Evolutionary conservation across 306 rosid species (phyloP), one percentile per base, ranked within the genome.

Genomic region (Acacia melanoxylon): DNA sequence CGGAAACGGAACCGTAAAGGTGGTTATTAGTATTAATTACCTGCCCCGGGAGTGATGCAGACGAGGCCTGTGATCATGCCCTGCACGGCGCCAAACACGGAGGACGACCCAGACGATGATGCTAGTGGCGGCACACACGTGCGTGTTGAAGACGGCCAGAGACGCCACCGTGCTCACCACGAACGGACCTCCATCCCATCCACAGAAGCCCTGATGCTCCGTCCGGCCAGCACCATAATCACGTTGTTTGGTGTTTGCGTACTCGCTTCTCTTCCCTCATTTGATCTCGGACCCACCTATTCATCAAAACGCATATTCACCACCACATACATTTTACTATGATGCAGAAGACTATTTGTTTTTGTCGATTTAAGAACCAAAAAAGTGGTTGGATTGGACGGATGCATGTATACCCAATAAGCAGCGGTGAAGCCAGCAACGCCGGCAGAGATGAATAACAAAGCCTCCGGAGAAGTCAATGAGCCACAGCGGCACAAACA

Each of bases 61-160:
- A 87, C 87, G 10, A 89, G 88, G 42, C 90, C 89, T 2, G 90
- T 81, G 88, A 89, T 89, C 89, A 87, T 85, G 80, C 90, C 89
- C 16, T 89, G 89, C 15, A 87, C 58, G 35, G 92, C 89, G 6
- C 92, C 92, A 25, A 83, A 77, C 17, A 81, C 80, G 0, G 89
- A 87, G 83, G 8, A 81, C 31, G 74, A 89, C 24, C 92, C 90
- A 87, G 0, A 76, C 65, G 17, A 87, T 15, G 80, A 87, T 61
- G 83, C 88, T 89, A 0, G 90, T 80, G 11, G 90, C 75, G 0
- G 90, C 68, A 40, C 89, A 87, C 29, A 87, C 82, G 68, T 87
- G 92, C 4, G 92, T 87, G 80, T 87, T 87, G 4, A 89, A 86
- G 8, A 85, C 76, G 19, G 92, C 90, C 7, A 85, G 85, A 54